phyloP scores from a whole-genome alignment of 2,329 filamentous ascomycete species.

The Metarhizium robertsii region DNA sequence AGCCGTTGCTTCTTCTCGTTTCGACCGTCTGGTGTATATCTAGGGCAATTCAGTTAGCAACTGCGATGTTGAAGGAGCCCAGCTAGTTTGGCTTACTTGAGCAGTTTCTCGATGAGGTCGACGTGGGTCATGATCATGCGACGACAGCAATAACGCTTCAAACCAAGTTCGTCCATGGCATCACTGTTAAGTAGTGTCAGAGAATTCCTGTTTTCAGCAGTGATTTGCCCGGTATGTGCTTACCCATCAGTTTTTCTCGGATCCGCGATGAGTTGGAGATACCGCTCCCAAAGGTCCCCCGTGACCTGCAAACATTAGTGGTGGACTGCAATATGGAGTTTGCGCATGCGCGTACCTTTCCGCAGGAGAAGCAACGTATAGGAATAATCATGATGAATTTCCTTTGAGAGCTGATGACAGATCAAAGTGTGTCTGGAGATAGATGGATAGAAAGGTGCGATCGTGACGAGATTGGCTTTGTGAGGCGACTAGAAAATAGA shows the following conservation, averaged over 20 bases:
- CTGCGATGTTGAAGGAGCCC: background rate
- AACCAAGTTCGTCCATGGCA: conserved; percentile 89
- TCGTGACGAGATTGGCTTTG: conserved; percentile 1
- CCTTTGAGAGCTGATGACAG: background rate
- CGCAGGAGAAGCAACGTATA: conserved; percentile 96
- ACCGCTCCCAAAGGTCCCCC: conserved; percentile 95
- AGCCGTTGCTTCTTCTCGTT: conserved; percentile 48
- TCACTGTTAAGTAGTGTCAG: conserved; percentile 46
- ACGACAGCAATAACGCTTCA: conserved; percentile 95
- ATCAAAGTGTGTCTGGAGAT: background rate
- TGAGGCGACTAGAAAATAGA: too few relatives aligned
- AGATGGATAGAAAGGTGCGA: background rate
- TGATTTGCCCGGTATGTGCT: background rate
- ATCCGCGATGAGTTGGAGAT: conserved; percentile 79
- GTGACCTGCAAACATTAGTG: conserved; percentile 60
- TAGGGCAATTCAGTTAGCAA: conserved; percentile 15
- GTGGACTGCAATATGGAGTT: conserved; percentile 6
- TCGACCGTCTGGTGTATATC: conserved; percentile 54
- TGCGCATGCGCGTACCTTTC: conserved; percentile 59
- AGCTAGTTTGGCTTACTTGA: conserved; percentile 55
- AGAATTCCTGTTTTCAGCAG: background rate
- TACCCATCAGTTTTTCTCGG: conserved; percentile 62
- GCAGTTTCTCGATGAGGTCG: conserved; percentile 94
- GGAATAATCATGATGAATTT: conserved; percentile 84
- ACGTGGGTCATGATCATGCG: conserved; percentile 99